These are phyloP conservation scores for Cercospora sp. DNA, from an alignment of 2,329 filamentous ascomycete genomes.

Conservation along the genomic window DNA sequence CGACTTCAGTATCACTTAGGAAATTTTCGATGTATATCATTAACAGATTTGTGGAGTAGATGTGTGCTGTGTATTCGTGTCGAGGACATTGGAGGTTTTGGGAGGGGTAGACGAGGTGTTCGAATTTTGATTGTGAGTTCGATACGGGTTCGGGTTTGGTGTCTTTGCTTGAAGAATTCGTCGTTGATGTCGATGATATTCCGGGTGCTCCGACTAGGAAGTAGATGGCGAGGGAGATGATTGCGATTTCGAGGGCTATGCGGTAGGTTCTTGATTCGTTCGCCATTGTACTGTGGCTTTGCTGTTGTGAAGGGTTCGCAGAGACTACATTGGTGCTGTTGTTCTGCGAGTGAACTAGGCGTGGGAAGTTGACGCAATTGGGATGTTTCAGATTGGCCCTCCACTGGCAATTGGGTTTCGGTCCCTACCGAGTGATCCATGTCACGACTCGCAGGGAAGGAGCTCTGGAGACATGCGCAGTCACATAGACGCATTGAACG, in stretches of 20 bases:
- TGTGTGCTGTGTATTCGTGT: constrained; percentile 47
- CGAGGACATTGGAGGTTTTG: constrained; percentile 42
- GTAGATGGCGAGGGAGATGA: constrained; percentile 37
- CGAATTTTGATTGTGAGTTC: constrained; percentile 33
- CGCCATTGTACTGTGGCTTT: neutral
- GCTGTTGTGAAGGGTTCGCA: neutral
- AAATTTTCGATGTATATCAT: constrained; percentile 56
- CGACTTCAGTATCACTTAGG: constrained; percentile 20
- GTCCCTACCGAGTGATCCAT: neutral
- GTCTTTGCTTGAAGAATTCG: neutral
- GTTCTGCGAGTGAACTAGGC: neutral
- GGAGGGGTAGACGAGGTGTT: constrained; percentile 47
- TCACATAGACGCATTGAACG: neutral
- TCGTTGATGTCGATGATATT: constrained; percentile 15
- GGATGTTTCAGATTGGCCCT: neutral
- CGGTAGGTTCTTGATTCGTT: constrained; percentile 28
- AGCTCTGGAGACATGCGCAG: neutral
- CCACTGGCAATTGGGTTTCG: neutral
- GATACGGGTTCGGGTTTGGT: neutral
- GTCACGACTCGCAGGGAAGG: neutral
- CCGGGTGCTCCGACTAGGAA: constrained; percentile 38
- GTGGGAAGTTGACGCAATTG: neutral
- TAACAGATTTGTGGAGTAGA: constrained; percentile 56
- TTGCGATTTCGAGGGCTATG: constrained; percentile 37
- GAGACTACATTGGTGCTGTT: neutral